Conservation (phyloP, 2,329 filamentous ascomycete genomes). For the Sporothrix inflata region DNA sequence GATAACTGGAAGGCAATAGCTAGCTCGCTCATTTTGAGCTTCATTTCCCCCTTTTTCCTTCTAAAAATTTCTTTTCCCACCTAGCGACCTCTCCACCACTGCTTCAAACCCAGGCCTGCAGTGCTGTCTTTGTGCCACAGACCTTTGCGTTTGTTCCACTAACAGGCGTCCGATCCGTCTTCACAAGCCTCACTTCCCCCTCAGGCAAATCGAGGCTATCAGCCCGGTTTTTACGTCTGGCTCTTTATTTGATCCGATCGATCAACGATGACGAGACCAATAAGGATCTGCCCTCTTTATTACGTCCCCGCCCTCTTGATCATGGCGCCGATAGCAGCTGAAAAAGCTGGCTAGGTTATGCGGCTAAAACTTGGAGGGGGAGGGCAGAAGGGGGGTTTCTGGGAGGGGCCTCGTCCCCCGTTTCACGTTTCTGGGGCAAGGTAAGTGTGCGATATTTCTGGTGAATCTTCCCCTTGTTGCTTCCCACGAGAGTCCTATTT, state of each 20-base stretch:
- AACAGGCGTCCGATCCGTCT: not conserved
- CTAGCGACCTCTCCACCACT: not conserved
- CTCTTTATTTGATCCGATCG: not conserved
- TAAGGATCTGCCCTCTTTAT: not conserved
- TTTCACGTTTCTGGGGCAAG: not conserved
- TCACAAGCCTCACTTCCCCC: not conserved
- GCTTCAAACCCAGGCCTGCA: not conserved
- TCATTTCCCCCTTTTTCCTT: not conserved
- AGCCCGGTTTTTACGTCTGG: not conserved
- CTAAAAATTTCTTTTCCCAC: not conserved
- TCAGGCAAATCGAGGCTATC: not conserved
- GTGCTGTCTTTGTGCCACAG: not conserved
- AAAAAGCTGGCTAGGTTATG: slow-evolving; percentile 3
- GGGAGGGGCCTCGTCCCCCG: not conserved
- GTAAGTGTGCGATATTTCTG: not conserved
- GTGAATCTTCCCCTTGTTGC: not conserved
- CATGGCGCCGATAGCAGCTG: slow-evolving; percentile 7
- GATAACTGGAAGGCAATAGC: not conserved
- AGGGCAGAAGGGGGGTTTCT: not conserved
- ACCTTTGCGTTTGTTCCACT: not conserved
- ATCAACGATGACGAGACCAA: not conserved
- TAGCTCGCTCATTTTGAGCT: not conserved
- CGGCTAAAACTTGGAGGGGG: slow-evolving; percentile 26
- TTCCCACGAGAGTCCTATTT: not conserved
- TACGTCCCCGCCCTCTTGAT: not conserved